These are phyloP conservation scores for Corylus americana DNA, from an alignment of 306 rosid species.

Conservation along the genomic window DNA sequence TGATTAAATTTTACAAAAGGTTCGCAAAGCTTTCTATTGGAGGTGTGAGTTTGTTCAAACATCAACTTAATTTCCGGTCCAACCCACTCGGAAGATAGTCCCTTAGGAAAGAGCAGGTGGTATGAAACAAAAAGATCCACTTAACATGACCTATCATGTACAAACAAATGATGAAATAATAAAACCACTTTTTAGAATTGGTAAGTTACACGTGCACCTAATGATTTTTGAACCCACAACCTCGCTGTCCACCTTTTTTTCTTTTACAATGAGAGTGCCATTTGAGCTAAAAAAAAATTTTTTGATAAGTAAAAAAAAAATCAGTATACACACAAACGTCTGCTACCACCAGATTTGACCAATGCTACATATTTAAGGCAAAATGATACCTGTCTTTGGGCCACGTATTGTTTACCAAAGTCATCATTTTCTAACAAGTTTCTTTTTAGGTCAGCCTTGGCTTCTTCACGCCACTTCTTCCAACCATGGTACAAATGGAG, in stretches of 20 bases:
- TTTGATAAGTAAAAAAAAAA: not conserved
- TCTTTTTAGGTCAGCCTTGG: constrained; percentile 68
- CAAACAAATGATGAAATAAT: not conserved
- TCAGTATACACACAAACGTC: constrained; percentile 6
- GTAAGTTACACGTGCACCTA: not conserved
- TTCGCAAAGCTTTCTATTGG: not conserved
- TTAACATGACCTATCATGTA: not conserved
- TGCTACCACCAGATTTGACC: constrained; percentile 9
- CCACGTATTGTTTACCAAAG: constrained; percentile 68
- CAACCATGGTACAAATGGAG: constrained; percentile 86
- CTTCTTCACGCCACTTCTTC: constrained; percentile 92
- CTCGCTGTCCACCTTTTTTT: not conserved
- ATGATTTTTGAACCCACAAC: not conserved
- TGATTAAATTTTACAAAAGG: not conserved
- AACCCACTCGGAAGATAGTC: not conserved
- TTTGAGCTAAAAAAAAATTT: not conserved
- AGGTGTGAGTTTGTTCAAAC: not conserved
- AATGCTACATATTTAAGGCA: constrained; percentile 15
- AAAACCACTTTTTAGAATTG: not conserved
- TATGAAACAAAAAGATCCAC: not conserved
- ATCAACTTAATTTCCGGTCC: not conserved
- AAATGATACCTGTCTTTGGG: constrained; percentile 65
- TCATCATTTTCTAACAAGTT: constrained; percentile 64
- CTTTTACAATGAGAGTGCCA: not conserved
- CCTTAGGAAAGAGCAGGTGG: not conserved